Base-by-base conservation (phyloP, 2,329 filamentous ascomycete species). In the Zopfia rhizophila region DNA sequence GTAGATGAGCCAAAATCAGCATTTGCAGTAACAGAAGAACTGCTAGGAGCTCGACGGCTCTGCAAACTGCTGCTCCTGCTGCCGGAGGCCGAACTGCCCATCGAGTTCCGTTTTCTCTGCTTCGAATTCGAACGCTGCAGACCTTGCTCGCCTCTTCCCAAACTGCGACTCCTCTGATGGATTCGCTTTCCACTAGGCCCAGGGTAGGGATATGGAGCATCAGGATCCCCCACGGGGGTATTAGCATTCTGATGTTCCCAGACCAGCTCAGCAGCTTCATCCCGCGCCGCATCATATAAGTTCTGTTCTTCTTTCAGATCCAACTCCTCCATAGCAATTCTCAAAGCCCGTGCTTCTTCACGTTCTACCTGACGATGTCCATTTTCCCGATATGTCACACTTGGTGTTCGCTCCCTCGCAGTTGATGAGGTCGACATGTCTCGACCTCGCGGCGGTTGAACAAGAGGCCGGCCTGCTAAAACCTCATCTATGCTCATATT, bases 351-450 rank as follows among this genome's bases (percentile, higher is more conserved):
- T 3, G 84, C 86, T 70, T 92, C 89, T 63, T 91, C 87, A 68
- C 88, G 89, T 68, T 92, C 89, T 82, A 90, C 89, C 86, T 88
- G 90, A 58, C 88, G 78, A 63, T 85, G 83, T 13, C 87, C 87
- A 45, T 85, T 82, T 69, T 91, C 89, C 44, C 89, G 86, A 68
- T 91, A 91, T 6, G 82, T 56, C 45, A 63, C 78, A 48, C 80
- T 88, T 5, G 85, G 82, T 12, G 87, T 84, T 36, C 87, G 59
- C 44, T 61, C 58, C 16, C 58, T 56, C 10, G 45, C 30, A 4
- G 41, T 69, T 58, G 60, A 72, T 75, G 41, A 71, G 60, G 48
- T 70, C 71, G 28, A 59, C 36, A 48, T 48, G 27, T 48, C 80
- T 74, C 45, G 82, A 80, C 43, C 60, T 6, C 59, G 61, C 19